These are phyloP conservation scores for Thielaviopsis populi DNA, from an alignment of 2,329 filamentous ascomycete species.

Conservation along the genomic window DNA sequence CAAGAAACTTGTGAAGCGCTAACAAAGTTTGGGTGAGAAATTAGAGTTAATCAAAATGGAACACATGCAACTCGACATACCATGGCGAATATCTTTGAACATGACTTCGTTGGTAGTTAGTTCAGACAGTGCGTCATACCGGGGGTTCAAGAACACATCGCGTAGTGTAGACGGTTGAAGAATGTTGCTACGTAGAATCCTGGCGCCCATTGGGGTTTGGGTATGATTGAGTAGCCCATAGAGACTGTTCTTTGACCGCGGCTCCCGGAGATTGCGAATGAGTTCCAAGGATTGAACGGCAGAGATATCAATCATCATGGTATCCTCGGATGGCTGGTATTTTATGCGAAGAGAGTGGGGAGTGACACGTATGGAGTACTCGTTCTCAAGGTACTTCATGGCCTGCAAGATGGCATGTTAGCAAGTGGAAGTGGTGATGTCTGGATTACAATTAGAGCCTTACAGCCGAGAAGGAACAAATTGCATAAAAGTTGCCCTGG, in stretches of 20 bases:
- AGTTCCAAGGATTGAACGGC: constrained; percentile 80
- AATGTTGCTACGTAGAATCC: constrained; percentile 71
- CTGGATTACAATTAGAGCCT: constrained; percentile 21
- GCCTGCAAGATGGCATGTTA: constrained; percentile 35
- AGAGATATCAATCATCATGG: constrained; percentile 89
- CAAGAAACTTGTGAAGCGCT: constrained; percentile 41
- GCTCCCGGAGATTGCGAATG: constrained; percentile 67
- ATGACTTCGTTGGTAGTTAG: constrained; percentile 69
- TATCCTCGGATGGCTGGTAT: constrained; percentile 76
- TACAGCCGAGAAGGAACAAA: constrained; percentile 75
- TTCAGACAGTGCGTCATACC: constrained; percentile 75
- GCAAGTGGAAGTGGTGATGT: neutral
- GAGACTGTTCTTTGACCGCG: constrained; percentile 66
- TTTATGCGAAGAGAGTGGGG: constrained; percentile 71
- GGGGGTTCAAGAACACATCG: constrained; percentile 47
- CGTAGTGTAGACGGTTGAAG: constrained; percentile 70
- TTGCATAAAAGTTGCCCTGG: constrained; percentile 71
- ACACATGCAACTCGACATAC: constrained; percentile 25
- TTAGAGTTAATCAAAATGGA: constrained; percentile 3
- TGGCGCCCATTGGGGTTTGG: constrained; percentile 71
- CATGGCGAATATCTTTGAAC: constrained; percentile 60
- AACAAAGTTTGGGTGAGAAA: neutral
- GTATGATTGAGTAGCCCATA: constrained; percentile 79
- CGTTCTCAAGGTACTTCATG: constrained; percentile 64
- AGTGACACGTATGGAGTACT: constrained; percentile 52